Conservation (phyloP, 352 stramenopile genomes). For the Globisporangium abappressorium region DNA sequence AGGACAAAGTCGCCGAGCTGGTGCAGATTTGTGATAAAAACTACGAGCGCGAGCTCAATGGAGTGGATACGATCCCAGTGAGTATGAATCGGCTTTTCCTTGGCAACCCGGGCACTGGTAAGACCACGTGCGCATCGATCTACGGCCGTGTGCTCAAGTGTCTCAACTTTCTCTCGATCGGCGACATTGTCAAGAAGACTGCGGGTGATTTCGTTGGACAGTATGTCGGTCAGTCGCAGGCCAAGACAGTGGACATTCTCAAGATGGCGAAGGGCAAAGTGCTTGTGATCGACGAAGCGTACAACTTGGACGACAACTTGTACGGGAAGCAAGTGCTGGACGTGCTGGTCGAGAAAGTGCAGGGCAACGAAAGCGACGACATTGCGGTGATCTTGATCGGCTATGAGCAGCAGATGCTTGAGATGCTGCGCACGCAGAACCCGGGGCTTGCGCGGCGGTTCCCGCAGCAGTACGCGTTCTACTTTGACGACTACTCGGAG, state of each 20-base stretch:
- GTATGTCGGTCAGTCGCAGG: slow-evolving; percentile 83
- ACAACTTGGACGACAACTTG: slow-evolving; percentile 78
- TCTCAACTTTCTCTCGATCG: slow-evolving; percentile 88
- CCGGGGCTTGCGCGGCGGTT: slow-evolving; percentile 87
- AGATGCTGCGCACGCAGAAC: slow-evolving; percentile 90
- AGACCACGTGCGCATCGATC: slow-evolving; percentile 89
- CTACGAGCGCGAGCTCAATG: slow-evolving; percentile 80
- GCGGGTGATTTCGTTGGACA: slow-evolving; percentile 85
- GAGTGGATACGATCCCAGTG: slow-evolving; percentile 52
- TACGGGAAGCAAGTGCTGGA: slow-evolving; percentile 80
- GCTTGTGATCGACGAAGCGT: slow-evolving; percentile 93
- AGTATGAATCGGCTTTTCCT: slow-evolving; percentile 89
- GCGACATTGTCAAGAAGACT: slow-evolving; percentile 86
- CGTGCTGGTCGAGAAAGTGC: slow-evolving; percentile 90
- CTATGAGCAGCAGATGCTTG: slow-evolving; percentile 88
- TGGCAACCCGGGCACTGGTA: slow-evolving; percentile 90
- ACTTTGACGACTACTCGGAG: slow-evolving; percentile 92
- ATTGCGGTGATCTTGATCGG: slow-evolving; percentile 91
- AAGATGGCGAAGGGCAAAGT: slow-evolving; percentile 86
- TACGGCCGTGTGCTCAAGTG: slow-evolving; percentile 88
- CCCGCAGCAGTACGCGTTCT: slow-evolving; percentile 83
- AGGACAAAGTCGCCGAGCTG: slow-evolving; percentile 72
- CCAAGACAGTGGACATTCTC: slow-evolving; percentile 84
- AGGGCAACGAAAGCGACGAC: slow-evolving; percentile 86
- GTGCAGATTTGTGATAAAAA: slow-evolving; percentile 77